Evolutionary conservation across 2,329 filamentous ascomycete genomes (phyloP), one percentile per base, ranked within the genome.

Genomic region (Cercospora sp.): DNA sequence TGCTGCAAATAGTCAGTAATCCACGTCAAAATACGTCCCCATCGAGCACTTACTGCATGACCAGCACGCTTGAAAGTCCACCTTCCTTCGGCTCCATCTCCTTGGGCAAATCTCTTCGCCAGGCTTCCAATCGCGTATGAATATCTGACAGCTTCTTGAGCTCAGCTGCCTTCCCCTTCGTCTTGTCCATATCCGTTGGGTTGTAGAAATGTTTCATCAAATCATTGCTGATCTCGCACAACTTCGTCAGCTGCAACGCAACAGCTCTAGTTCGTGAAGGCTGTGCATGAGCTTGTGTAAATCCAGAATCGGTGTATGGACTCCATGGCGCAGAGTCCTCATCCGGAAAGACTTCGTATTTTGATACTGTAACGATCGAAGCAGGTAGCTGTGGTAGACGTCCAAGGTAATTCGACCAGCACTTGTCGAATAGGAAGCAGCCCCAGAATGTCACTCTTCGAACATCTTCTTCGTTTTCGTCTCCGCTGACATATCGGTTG

Each of bases 401-500:
- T 59, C 95, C 94, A 28, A 98, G 87, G 74, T 98, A 98, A 78
- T 97, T 98, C 60, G 94, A 97, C 94, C 94, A 98, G 79, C 93
- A 97, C 85, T 97, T 98, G 82, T 99, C 95, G 78, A 98, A 97
- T n/a, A 97, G 82, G 79, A 95, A 98, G 78, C 94, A 97, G 6
- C 95, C 95, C 95, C 95, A 98, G 76, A 97, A 98, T 0, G 95
- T 98, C 51, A 98, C 90, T 63, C 92, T 87, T 45, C 95, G 86
- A 2, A 93, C 94, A 80, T 99, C 95, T 45, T 96, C 87, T 78
- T 97, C 94, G 58, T 91, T 87, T 67, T 97, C 92, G 69, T 89
- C 88, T n/a, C 82, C 74, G 48, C 73, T 75, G 58, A 75, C 67
- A 23, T 71, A 70, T 45, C 78, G 79, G 68, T 78, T 84, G 7